These are phyloP conservation scores for Flaveria trinervia DNA, from an alignment of 129 eudicot species.

Conservation along the genomic window DNA sequence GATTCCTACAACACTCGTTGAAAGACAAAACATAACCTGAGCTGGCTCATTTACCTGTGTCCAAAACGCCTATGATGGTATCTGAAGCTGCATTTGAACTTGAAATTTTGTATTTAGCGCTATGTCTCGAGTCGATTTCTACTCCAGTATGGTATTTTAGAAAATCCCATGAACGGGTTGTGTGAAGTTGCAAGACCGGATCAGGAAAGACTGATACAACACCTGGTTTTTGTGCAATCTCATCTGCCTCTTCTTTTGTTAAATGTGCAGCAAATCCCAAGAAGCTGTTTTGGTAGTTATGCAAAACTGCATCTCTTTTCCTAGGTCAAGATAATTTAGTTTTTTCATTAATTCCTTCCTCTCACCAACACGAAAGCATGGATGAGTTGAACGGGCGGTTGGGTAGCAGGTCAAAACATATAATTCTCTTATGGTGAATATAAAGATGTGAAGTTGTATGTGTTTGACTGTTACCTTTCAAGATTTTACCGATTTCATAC, in stretches of 20 bases:
- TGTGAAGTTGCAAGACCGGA: slow-evolving; percentile 64
- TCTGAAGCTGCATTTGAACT: slow-evolving; percentile 44
- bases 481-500: background rate
- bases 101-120: slow-evolving; percentile 11
- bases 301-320: slow-evolving; percentile 52
- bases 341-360: slow-evolving; percentile 3
- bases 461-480: background rate
- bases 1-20: too few species aligned
- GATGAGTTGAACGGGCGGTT: background rate
- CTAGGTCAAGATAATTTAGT: slow-evolving; percentile 33
- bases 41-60: slow-evolving; percentile 52
- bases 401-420: background rate
- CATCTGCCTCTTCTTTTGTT: slow-evolving; percentile 60
- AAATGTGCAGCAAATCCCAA: slow-evolving; percentile 81
- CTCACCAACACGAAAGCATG: background rate
- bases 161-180: slow-evolving; percentile 96
- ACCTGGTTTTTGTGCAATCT: slow-evolving; percentile 54
- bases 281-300: slow-evolving; percentile 70
- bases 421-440: background rate
- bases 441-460: background rate
- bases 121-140: slow-evolving; percentile 23
- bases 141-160: slow-evolving; percentile 51
- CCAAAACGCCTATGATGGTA: slow-evolving; percentile 71
- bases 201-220: slow-evolving; percentile 90
- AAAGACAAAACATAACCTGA: background rate